Evolutionary conservation across 306 rosid genomes (phyloP).

Genomic region (Carpinus fangiana): DNA sequence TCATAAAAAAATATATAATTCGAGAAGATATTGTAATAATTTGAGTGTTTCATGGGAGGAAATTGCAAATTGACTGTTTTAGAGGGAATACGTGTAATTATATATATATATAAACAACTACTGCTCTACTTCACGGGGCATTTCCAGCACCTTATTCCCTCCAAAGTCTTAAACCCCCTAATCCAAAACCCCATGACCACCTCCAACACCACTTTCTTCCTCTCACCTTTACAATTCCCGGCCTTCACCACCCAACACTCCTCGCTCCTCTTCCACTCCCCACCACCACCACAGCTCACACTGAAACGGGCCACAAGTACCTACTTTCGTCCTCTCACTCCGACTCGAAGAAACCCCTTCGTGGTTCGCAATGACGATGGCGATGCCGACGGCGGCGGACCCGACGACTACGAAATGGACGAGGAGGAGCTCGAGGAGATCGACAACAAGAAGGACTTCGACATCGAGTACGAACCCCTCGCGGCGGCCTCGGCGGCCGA

Average conservation of each 20-base stretch:
- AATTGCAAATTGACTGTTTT: too few species aligned
- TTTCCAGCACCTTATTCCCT: neutral
- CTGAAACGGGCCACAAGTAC: constrained; percentile 30
- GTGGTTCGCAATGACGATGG: constrained; percentile 64
- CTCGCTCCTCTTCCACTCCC: constrained; percentile 23
- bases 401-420: constrained; percentile 86
- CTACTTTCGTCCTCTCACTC: constrained; percentile 4
- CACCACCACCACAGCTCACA: constrained; percentile 14
- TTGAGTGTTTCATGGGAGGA: too few species aligned
- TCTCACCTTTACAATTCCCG: constrained; percentile 32
- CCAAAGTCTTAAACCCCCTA: neutral
- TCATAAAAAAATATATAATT: too few species aligned
- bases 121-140: too few species aligned
- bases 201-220: constrained; percentile 37
- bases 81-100: too few species aligned
- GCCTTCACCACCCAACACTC: constrained; percentile 20
- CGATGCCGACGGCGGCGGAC: constrained; percentile 56
- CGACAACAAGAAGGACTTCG: constrained; percentile 90
- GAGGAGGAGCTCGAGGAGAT: constrained; percentile 82
- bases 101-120: too few species aligned
- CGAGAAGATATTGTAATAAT: too few species aligned
- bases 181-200: constrained; percentile 33
- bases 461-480: constrained; percentile 76
- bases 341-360: constrained; percentile 42
- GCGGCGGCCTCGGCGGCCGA: constrained; percentile 25